A percentile compares a stretch with the other conserved stretches of the same genome.
phyloP scores from a whole-genome alignment of 1,139 yeast species.

The Schwanniomyces etchellsii region DNA sequence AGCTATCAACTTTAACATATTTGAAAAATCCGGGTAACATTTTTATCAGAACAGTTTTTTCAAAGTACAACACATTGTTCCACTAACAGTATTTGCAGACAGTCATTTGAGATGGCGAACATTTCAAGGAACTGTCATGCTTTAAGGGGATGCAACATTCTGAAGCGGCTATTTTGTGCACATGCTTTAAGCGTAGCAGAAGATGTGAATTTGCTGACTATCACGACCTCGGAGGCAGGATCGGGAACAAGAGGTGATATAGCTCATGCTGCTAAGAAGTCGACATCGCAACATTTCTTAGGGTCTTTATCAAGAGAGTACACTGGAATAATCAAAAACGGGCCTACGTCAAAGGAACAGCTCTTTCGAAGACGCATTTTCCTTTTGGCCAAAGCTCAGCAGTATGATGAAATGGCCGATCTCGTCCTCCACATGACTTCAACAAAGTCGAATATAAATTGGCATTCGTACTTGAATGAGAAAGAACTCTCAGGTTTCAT shows the following conservation, averaged over 20 bases:
- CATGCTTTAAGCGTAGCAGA: too few relatives aligned
- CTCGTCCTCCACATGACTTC: slow-evolving; percentile 16
- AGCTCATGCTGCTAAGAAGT: neutral
- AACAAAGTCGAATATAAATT: slow-evolving; percentile 4
- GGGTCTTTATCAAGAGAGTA: neutral
- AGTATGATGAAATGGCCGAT: slow-evolving; percentile 15
- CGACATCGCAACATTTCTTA: neutral
- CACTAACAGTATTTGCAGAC: too few relatives aligned
- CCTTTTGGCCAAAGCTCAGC: neutral
- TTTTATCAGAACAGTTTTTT: too few relatives aligned
- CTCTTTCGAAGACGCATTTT: neutral
- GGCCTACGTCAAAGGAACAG: neutral
- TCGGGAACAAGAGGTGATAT: neutral
- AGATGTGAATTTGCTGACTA: too few relatives aligned
- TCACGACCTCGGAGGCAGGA: neutral
- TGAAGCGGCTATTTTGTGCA: too few relatives aligned
- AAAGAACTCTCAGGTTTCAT: slow-evolving; percentile 22
- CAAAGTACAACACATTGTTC: too few relatives aligned
- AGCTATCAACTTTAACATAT: too few relatives aligned
- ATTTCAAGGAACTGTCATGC: too few relatives aligned
- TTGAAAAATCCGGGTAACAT: too few relatives aligned
- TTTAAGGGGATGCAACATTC: too few relatives aligned
- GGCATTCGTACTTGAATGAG: slow-evolving; percentile 11
- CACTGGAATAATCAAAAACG: neutral
- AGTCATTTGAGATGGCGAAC: too few relatives aligned